Conservation (phyloP, 2,329 filamentous ascomycete species). For the Emericellopsis cladophorae region DNA sequence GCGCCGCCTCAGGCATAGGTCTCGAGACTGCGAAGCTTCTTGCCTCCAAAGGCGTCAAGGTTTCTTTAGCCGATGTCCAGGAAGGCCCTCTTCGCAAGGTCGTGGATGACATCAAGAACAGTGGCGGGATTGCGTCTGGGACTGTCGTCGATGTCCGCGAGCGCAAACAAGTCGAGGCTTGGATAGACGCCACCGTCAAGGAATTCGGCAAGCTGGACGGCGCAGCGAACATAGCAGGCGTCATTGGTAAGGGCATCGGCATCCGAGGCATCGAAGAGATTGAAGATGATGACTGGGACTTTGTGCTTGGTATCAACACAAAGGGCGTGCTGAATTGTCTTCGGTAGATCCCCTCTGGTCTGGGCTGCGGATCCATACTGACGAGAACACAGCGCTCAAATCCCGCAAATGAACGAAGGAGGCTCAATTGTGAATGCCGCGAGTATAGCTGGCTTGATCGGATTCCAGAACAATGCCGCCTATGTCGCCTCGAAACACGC, state of each 20-base stretch:
- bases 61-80: constrained; percentile 35
- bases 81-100: constrained; percentile 16
- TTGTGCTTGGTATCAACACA: constrained; percentile 13
- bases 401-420: constrained; percentile 17
- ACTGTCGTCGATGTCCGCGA: constrained; percentile 5
- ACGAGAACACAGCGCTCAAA: constrained; percentile 3
- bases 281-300: constrained; percentile 12
- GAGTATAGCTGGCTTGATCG: constrained; percentile 25
- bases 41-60: constrained; percentile 11
- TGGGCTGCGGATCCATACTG: not conserved
- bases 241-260: constrained; percentile 3
- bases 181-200: constrained; percentile 17
- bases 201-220: constrained; percentile 24
- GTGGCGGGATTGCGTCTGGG: constrained; percentile 5
- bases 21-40: constrained; percentile 30
- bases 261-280: constrained; percentile 7
- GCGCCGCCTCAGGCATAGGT: constrained; percentile 37
- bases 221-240: constrained; percentile 24
- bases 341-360: constrained; percentile 4
- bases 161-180: constrained; percentile 6
- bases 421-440: constrained; percentile 34
- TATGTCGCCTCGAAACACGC: constrained; percentile 16
- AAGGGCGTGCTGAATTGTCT: constrained; percentile 15
- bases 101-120: constrained; percentile 7
- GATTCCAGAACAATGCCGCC: constrained; percentile 14